phyloP scores from a whole-genome alignment of 2,329 filamentous ascomycete genomes.

The Microdochium nivale region DNA sequence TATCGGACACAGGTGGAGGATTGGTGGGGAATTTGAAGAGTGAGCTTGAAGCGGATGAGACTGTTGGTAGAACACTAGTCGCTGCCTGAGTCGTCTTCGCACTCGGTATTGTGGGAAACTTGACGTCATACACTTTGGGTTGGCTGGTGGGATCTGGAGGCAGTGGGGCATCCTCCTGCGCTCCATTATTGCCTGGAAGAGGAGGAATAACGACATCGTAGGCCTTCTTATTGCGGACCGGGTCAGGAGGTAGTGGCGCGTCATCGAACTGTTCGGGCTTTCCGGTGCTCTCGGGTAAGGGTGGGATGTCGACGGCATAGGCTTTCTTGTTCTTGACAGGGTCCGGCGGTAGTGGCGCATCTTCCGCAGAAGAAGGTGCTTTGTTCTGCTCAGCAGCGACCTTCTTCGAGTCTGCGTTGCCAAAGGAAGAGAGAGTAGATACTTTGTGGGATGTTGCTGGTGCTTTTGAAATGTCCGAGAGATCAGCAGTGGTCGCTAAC shows the following conservation, averaged over 20 bases:
- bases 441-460: conserved; percentile 14
- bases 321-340: conserved; percentile 21
- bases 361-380: conserved; percentile 12
- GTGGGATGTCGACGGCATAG: conserved; percentile 23
- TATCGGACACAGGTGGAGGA: conserved; percentile 20
- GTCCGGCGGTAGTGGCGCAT: conserved; percentile 32
- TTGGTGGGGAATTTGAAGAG: conserved; percentile 21
- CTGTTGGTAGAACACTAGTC: background rate
- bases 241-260: conserved; percentile 31
- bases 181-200: background rate
- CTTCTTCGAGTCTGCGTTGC: conserved; percentile 10
- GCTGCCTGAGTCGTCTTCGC: conserved; percentile 8
- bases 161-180: conserved; percentile 23
- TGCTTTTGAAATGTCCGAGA: conserved; percentile 10
- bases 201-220: conserved; percentile 8
- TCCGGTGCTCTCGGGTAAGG: conserved; percentile 21
- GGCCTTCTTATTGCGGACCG: conserved; percentile 19
- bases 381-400: background rate
- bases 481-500: conserved; percentile 32
- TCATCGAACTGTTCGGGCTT: conserved; percentile 17
- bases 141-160: conserved; percentile 28
- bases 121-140: conserved; percentile 18
- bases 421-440: conserved; percentile 25
- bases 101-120: conserved; percentile 11
- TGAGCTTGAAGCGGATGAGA: conserved; percentile 1